A percentile compares a stretch with the other conserved stretches of the same genome.
phyloP scores from a whole-genome alignment of 2,329 filamentous ascomycete genomes.

The Clarireedia homoeocarpa region DNA sequence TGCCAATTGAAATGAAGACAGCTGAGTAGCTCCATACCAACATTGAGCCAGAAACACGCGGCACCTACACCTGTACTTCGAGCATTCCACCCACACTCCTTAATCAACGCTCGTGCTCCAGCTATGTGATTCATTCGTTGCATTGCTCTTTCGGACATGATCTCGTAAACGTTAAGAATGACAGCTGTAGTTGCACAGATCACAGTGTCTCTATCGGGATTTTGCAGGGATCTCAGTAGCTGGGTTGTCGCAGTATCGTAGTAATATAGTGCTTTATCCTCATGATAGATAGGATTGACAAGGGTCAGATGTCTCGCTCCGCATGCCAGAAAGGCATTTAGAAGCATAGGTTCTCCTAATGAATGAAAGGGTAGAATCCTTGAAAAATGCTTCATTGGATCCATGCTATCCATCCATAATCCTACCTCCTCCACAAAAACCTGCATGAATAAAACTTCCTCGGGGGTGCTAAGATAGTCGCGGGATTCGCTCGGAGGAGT shows the following conservation, averaged over 20 bases:
- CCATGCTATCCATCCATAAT: conserved; percentile 90
- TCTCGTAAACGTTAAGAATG: conserved; percentile 85
- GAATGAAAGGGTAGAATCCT: conserved; percentile 76
- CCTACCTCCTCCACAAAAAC: conserved; percentile 87
- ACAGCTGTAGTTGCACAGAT: conserved; percentile 84
- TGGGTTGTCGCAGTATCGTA: conserved; percentile 80
- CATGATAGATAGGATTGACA: conserved; percentile 59
- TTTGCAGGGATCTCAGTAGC: conserved; percentile 68
- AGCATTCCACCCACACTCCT: conserved; percentile 84
- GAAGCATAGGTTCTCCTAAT: conserved; percentile 75
- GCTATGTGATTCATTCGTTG: conserved; percentile 86
- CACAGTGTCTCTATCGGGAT: conserved; percentile 74
- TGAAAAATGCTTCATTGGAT: conserved; percentile 79
- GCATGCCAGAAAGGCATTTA: conserved; percentile 83
- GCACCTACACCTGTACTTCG: conserved; percentile 69
- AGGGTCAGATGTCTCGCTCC: conserved; percentile 75
- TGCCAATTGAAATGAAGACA: conserved; percentile 84
- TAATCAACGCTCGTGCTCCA: conserved; percentile 76
- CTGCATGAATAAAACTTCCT: conserved; percentile 85
- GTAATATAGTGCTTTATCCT: conserved; percentile 73
- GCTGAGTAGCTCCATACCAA: conserved; percentile 82
- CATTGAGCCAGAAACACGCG: conserved; percentile 91
- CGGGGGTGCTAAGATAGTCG: conserved; percentile 62
- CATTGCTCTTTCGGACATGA: conserved; percentile 74
- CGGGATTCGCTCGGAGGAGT: conserved; percentile 39